Evolutionary conservation across 495 filamentous ascomycete species (phyloP), one percentile per base, ranked within the genome.

Genomic region (Chaetomium tenue): DNA sequence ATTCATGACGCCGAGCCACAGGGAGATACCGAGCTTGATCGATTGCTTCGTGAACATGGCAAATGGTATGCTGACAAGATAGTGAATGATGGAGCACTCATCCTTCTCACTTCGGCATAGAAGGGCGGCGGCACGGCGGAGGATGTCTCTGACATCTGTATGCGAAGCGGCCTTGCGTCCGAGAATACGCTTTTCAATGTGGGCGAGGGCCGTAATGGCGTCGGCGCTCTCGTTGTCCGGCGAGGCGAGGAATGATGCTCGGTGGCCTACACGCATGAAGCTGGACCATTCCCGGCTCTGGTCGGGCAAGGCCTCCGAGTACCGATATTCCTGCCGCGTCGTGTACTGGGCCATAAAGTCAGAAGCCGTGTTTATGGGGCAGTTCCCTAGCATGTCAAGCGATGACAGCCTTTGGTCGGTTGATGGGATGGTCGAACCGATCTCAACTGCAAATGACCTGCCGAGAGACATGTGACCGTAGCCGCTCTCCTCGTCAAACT

Each of bases 271-370:
- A 8, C 80, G 79, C 74, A 86, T 83, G 60, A 86, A 80, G 44
- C 79, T 80, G 28, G 86, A 68, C 82, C 87, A 84, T 63, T 91
- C 88, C 57, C 78, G 74, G 58, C 84, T 83, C 65, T 87, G 81
- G 46, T 86, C 86, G 13, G 86, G 83, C 47, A 88, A 72, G 13
- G 86, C 77, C 70, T 96, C 91, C 16, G 88, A 84, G 65, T 90
- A 90, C 33, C 90, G 86, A 73, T 98, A 98, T 68, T 92, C 92
- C 72, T 98, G 95, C 11, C 94, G 90, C 25, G 90, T 94, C n/a
- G 93, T 97, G 71, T 98, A 97, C 71, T 97, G 91, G 39, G 92
- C 90, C 72, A 98, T 88, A 68, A 98, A 96, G 73, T 97, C 92
- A 16, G 93, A 97, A 15, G 91, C 93, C 16, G 92, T 88, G 69